Evolutionary conservation across 495 filamentous ascomycete species (phyloP).

Genomic region (Penicillium malachiteum): DNA sequence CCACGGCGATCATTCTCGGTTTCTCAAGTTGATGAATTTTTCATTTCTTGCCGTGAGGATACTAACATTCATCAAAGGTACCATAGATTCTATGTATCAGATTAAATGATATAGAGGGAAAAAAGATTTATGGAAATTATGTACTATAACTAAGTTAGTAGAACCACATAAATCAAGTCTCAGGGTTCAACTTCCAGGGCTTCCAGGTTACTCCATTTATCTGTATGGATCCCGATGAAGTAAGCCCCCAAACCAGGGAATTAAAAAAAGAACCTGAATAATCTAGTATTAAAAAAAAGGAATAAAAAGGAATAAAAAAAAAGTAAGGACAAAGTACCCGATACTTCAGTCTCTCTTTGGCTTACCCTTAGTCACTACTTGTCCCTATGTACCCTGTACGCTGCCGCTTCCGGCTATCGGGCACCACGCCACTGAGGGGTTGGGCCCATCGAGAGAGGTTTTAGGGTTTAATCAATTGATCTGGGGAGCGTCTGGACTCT

Average conservation of each 20-base stretch:
- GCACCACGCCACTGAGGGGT: slow-evolving; percentile 2
- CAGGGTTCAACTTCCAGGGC: no score
- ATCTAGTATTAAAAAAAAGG: neutral
- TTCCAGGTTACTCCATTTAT: no score
- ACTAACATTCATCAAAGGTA: neutral
- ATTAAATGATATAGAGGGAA: neutral
- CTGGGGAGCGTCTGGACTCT: neutral
- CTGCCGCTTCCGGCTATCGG: slow-evolving; percentile 3
- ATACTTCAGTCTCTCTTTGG: neutral
- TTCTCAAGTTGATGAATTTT: slow-evolving; percentile 25
- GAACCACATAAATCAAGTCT: no score
- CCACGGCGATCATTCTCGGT: slow-evolving; percentile 29
- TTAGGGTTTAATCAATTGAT: neutral
- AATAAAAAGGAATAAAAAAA: neutral
- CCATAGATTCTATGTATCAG: neutral
- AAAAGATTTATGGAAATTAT: neutral
- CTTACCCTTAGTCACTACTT: neutral
- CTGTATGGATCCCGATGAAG: neutral
- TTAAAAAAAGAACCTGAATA: neutral
- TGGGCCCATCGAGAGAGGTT: neutral
- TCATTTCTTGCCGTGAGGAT: neutral
- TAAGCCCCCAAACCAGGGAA: neutral
- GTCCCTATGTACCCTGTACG: slow-evolving; percentile 1
- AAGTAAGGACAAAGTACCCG: neutral
- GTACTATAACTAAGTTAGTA: no score